These are phyloP conservation scores for Brassica juncea DNA, from an alignment of 345 rosid genomes.

Conservation along the genomic window DNA sequence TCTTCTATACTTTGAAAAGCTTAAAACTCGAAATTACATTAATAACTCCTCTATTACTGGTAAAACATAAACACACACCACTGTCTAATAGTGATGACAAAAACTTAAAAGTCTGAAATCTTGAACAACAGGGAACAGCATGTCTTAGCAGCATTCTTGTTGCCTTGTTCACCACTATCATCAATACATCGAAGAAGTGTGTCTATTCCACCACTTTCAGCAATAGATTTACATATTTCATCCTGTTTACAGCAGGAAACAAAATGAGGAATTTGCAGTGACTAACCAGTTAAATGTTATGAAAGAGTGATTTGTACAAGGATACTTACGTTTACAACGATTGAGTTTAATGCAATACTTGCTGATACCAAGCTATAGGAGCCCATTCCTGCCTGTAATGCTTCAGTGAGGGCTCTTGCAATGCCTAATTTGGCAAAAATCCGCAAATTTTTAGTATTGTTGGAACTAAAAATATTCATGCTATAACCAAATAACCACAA, in stretches of 20 bases:
- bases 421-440: slow-evolving; percentile 83
- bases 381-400: slow-evolving; percentile 67
- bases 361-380: slow-evolving; percentile 79
- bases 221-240: slow-evolving; percentile 83
- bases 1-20: background rate
- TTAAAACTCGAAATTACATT: background rate
- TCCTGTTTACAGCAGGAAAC: slow-evolving; percentile 47
- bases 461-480: too few species aligned
- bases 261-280: background rate
- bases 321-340: slow-evolving; percentile 83
- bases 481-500: too few species aligned
- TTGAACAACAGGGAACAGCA: slow-evolving; percentile 81
- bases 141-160: slow-evolving; percentile 63
- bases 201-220: slow-evolving; percentile 86
- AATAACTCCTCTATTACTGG: background rate
- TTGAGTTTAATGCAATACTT: slow-evolving; percentile 70
- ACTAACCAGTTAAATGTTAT: background rate
- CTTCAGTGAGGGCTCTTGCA: slow-evolving; percentile 65
- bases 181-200: slow-evolving; percentile 71
- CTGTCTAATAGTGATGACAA: slow-evolving; percentile 2
- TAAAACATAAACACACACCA: background rate
- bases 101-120: slow-evolving; percentile 23
- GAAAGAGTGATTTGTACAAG: background rate
- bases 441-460: slow-evolving; percentile 19
- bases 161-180: slow-evolving; percentile 78